phyloP scores from a whole-genome alignment of 2,329 filamentous ascomycete genomes.

The Fusarium protoensiforme region DNA sequence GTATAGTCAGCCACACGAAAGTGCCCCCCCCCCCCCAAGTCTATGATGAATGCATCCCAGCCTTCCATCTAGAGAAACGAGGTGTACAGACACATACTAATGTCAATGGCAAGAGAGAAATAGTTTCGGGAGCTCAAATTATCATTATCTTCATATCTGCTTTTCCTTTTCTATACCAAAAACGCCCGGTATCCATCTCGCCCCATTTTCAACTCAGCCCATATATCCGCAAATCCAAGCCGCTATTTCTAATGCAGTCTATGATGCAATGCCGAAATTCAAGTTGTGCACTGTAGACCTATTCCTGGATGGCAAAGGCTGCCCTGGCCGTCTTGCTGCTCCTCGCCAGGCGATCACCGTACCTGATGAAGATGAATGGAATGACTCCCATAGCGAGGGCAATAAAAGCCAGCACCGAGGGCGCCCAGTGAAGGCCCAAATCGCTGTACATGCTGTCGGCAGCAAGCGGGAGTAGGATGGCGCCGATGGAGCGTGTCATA shows the following conservation, averaged over 20 bases:
- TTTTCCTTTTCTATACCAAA: not conserved
- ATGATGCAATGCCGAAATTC: not conserved
- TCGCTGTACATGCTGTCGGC: constrained; percentile 46
- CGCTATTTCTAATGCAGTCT: not conserved
- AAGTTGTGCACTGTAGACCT: not conserved
- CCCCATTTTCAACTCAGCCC: not conserved
- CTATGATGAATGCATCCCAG: not conserved
- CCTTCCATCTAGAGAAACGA: not conserved
- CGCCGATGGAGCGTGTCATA: constrained; percentile 48
- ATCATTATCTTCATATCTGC: not conserved
- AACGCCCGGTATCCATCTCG: not conserved
- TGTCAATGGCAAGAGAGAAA: not conserved
- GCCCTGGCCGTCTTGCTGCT: constrained; percentile 43
- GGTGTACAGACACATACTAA: not conserved
- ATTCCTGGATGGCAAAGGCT: constrained; percentile 36
- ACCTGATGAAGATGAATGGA: constrained; percentile 47
- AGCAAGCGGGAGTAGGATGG: constrained; percentile 47
- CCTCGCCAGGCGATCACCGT: constrained; percentile 43
- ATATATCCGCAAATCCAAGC: not conserved
- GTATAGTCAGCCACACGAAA: not conserved
- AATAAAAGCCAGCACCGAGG: constrained; percentile 48
- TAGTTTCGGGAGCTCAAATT: not conserved
- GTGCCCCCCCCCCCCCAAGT: not conserved
- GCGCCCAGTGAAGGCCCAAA: constrained; percentile 50
- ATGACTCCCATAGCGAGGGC: constrained; percentile 46